phyloP scores from a whole-genome alignment of 2,329 filamentous ascomycete genomes.

The Colletotrichum truncatum region DNA sequence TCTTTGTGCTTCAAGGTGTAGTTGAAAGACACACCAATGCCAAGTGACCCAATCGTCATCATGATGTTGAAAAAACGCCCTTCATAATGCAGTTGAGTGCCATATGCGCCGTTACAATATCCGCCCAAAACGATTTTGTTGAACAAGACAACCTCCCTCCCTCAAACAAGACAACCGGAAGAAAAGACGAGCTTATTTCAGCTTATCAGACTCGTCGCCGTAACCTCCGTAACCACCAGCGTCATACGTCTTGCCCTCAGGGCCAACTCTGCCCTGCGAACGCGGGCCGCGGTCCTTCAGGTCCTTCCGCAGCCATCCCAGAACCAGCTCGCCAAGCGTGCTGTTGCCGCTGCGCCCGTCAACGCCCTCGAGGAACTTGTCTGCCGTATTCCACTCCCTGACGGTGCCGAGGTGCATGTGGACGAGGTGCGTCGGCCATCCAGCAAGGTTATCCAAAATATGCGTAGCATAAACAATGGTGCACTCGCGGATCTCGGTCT shows the following conservation, averaged over 20 bases:
- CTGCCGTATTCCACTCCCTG: constrained; percentile 84
- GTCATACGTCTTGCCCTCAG: constrained; percentile 72
- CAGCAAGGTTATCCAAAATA: constrained; percentile 92
- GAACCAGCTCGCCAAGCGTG: constrained; percentile 84
- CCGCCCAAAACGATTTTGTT: constrained; percentile 1
- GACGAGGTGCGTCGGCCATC: constrained; percentile 94
- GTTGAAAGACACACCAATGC: constrained; percentile 18
- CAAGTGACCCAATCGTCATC: background rate
- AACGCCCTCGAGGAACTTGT: constrained; percentile 70
- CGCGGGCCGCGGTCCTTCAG: constrained; percentile 81
- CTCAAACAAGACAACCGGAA: background rate
- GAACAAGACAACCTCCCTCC: background rate
- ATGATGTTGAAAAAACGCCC: constrained; percentile 20
- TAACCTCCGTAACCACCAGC: constrained; percentile 65
- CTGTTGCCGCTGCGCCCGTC: constrained; percentile 73
- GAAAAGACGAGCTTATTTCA: constrained; percentile 27
- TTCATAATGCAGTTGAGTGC: constrained; percentile 29
- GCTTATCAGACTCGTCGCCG: constrained; percentile 59
- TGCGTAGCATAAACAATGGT: constrained; percentile 98
- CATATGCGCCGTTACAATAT: background rate
- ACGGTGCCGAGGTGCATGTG: constrained; percentile 93
- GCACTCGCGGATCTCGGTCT: constrained; percentile 84
- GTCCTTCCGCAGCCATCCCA: constrained; percentile 88
- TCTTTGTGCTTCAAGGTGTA: background rate
- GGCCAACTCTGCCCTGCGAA: constrained; percentile 61